Conservation (phyloP, 352 stramenopile genomes). For the Saprolegnia parasitica region DNA sequence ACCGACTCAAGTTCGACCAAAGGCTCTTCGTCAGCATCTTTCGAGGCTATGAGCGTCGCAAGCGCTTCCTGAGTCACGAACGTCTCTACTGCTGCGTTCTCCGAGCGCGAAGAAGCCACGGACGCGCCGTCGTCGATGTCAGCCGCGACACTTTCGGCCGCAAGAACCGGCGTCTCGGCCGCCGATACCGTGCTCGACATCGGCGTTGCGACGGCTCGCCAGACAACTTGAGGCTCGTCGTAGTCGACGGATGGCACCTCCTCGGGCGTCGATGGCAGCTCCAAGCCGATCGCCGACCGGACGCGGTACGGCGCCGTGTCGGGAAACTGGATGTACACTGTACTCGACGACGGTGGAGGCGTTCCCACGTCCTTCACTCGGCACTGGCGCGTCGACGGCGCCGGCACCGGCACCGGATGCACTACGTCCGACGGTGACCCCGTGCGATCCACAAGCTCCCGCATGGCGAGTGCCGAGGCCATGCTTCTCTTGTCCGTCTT, state of each 20-base stretch:
- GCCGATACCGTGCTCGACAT: background rate
- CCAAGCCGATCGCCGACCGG: background rate
- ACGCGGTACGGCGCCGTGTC: constrained; percentile 7
- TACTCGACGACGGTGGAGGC: background rate
- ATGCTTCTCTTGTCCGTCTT: background rate
- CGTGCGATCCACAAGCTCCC: constrained; percentile 23
- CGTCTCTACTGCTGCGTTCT: no score
- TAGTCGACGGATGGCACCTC: background rate
- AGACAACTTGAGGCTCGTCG: background rate
- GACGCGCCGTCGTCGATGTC: background rate
- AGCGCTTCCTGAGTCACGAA: background rate
- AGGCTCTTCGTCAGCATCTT: background rate
- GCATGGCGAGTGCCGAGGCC: background rate
- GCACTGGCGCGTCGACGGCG: background rate
- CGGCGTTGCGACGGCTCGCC: background rate
- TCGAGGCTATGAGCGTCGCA: background rate
- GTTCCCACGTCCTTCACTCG: background rate
- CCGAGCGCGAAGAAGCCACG: background rate
- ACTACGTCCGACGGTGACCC: background rate
- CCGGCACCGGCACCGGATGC: background rate
- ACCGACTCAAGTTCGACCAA: no score
- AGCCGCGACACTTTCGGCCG: background rate
- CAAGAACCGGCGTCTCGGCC: background rate
- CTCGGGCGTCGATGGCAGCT: background rate
- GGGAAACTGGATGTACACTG: constrained; percentile 26